Evolutionary conservation across 2,329 filamentous ascomycete genomes (phyloP), one percentile per base, ranked within the genome.

Genomic region (Talaromyces albobiverticillius): DNA sequence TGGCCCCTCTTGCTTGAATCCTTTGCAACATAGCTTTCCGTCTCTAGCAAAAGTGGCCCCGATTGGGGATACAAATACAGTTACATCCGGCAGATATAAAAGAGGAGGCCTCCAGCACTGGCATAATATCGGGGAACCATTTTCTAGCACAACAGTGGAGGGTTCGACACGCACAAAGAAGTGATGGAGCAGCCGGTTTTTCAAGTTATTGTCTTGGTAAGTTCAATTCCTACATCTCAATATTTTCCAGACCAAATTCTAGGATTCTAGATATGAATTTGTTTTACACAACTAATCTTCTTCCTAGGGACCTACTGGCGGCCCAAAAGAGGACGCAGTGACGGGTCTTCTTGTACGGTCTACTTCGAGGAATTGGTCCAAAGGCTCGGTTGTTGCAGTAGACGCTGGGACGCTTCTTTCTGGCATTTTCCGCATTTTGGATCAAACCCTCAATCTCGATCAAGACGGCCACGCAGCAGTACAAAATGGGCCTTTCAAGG

Each of bases 331-430:
- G 79, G 86, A 90, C 70, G 94, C 92, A 69, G 88, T 90, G 22
- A 96, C 93, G 0, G 90, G 91, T 2, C 85, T 97, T 55, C 82
- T 99, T 18, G 89, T 97, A 45, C 87, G 93, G 45, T 93, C 93
- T 4, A 80, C 87, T 9, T 82, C 86, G 26, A 83, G 87, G 50
- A 82, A 85, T 58, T 99, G 94, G 94, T 78, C 81, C 46, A 88
- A 86, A 63, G 87, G 88, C 42, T 96, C 91, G 0, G 72, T 96
- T 38, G 78, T 97, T 25, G 91, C 93, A n/a, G 87, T 99, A 50
- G 94, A 99, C 76, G 92, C 91, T 9, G 94, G 94, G 46, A 90
- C 92, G 29, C 89, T 96, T 69, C 82, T 99, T 38, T 85, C 89
- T 25, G 85, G 90, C 53, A 96, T 99, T 54, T 84, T 84, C n/a